Evolutionary conservation across 148 eudicot genomes (phyloP), one percentile per base, ranked within the genome.

Genomic region (Silene latifolia): DNA sequence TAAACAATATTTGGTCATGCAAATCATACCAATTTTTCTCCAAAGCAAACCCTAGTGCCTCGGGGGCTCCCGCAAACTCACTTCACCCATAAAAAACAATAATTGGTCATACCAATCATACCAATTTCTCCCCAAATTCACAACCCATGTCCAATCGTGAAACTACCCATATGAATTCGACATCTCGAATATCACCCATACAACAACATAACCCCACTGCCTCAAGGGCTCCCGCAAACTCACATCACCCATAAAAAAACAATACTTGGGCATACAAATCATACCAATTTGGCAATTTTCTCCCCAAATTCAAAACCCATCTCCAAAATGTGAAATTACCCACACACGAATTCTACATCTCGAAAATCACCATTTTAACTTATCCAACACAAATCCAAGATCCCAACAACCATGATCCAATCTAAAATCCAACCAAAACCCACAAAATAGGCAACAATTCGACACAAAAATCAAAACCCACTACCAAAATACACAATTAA

Each of bases 351-450:
- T 13, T 21, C 24, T 7, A 23, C 11, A 18, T n/a, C 18, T 39
- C 8, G 2, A 12, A 8, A 6, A 39, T 39, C 24, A 59, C 35
- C 65, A 62, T 63, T 46, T 17, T 53, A 66, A 35, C 7, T 12
- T 24, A 1, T 7, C 8, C 19, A 70, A 53, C 42, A 69, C 21
- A 57, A 79, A 61, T 12, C 65, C 67, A 72, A 80, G 77, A 80
- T 83, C 77, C 79, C 66, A 71, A 71, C 64, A 75, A 54, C 19
- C 35, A 62, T 24, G 84, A 82, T 81, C 79, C 74, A 78, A 80
- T 76, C 73, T 54, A 72, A 13, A 80, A 57, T 19, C 63, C 20
- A 18, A 44, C 42, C 61, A 67, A 27, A 60, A 56, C 54, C 68
- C 56, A 48, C 74, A 29, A 19, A 66, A 62, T 54, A 15, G 58